Percentiles rank a stretch among this genome's conserved stretches.
These are phyloP conservation scores for Phytophthora niederhauseri DNA, from an alignment of 352 stramenopile species.

Conservation along the genomic window DNA sequence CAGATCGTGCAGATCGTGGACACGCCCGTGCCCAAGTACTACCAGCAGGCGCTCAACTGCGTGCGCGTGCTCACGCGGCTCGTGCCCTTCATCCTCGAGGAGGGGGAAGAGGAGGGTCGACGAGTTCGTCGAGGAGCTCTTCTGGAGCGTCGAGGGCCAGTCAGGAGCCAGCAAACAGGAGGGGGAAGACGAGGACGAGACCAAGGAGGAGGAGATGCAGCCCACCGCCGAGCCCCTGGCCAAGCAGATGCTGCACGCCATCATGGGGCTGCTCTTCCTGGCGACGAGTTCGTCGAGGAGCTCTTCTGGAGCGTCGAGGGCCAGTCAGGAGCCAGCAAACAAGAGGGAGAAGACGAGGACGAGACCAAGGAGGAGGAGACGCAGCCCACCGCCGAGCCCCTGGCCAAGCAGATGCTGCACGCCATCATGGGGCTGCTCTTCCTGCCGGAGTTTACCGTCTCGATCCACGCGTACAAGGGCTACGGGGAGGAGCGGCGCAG, in stretches of 20 bases:
- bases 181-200: slow-evolving; percentile 42
- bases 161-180: slow-evolving; percentile 49
- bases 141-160: slow-evolving; percentile 65
- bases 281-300: slow-evolving; percentile 83
- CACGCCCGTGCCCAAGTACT: slow-evolving; percentile 89
- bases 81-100: slow-evolving; percentile 88
- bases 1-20: slow-evolving; percentile 90
- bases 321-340: slow-evolving; percentile 50
- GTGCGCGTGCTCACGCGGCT: slow-evolving; percentile 82
- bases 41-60: slow-evolving; percentile 87
- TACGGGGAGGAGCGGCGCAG: slow-evolving; percentile 79
- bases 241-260: slow-evolving; percentile 81
- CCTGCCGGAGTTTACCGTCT: slow-evolving; percentile 87
- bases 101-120: slow-evolving; percentile 56
- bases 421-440: slow-evolving; percentile 89
- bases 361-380: slow-evolving; percentile 45
- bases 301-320: slow-evolving; percentile 78
- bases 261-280: slow-evolving; percentile 87
- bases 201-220: slow-evolving; percentile 30
- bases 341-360: slow-evolving; percentile 35
- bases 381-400: slow-evolving; percentile 31
- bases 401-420: slow-evolving; percentile 82
- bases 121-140: slow-evolving; percentile 85
- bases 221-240: slow-evolving; percentile 51
- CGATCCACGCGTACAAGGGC: slow-evolving; percentile 83